phyloP scores from a whole-genome alignment of 805 yeast genomes.

The Helenozyma rhizophorensis region DNA sequence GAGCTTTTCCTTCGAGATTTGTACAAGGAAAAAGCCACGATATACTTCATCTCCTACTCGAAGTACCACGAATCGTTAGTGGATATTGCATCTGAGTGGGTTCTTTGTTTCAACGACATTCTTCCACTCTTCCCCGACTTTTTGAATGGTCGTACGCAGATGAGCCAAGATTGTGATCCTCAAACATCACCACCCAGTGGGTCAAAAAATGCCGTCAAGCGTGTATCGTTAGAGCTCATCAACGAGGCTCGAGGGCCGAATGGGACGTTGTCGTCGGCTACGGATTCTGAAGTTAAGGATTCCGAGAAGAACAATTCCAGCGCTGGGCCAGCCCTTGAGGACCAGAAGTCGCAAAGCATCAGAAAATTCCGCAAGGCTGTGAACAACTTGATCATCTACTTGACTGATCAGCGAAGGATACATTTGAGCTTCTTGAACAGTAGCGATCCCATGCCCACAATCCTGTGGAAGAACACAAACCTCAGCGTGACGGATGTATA shows the following conservation, averaged over 20 bases:
- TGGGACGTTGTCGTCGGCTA: too few relatives aligned
- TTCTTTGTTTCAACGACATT: constrained; percentile 31
- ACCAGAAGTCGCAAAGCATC: constrained; percentile 13
- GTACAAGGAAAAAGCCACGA: constrained; percentile 27
- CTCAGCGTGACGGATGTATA: constrained; percentile 42
- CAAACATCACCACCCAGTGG: too few relatives aligned
- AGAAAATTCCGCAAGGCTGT: constrained; percentile 32
- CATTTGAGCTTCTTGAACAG: constrained; percentile 33
- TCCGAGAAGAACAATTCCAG: too few relatives aligned
- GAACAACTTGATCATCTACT: constrained; percentile 40
- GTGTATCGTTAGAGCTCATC: too few relatives aligned
- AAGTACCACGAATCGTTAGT: constrained; percentile 37
- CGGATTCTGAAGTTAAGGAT: too few relatives aligned
- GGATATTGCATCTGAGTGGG: constrained; percentile 39
- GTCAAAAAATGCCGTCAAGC: too few relatives aligned
- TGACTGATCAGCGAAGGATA: constrained; percentile 52
- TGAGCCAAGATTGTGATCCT: not conserved
- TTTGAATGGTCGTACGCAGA: constrained; percentile 23
- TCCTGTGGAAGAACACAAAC: constrained; percentile 44
- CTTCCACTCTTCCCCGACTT: constrained; percentile 37
- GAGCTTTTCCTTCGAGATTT: constrained; percentile 31
- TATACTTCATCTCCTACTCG: constrained; percentile 29
- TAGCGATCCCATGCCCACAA: constrained; percentile 18
- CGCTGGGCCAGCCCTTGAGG: too few relatives aligned
- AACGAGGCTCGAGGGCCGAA: too few relatives aligned